Base-by-base conservation (phyloP, 768 basidiomycete genomes). In the Amanita brunnescens region DNA sequence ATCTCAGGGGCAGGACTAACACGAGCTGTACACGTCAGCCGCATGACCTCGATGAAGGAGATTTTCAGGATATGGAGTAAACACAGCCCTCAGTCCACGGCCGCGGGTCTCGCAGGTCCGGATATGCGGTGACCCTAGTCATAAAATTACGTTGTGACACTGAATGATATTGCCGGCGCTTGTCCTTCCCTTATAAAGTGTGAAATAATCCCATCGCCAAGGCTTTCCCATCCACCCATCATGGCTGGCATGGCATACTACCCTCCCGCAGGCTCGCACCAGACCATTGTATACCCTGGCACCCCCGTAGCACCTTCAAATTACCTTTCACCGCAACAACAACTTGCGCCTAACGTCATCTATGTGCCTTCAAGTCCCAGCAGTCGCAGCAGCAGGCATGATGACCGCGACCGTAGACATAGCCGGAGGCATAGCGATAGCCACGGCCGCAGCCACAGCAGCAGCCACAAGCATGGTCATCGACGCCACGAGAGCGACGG, bases 1-100 rank as follows among this genome's bases (percentile, higher is more conserved):
- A 33, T 20, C 13, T 50, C 14, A 26, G 13, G n/a, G n/a, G 26
- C 49, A 47, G 29, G 16, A 24, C 52, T 5, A 48, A 4, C 40
- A 41, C 38, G 37, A 53, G 18, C 20, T 14, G 32, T 41, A 18
- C n/a, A 62, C 26, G 61, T 57, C 58, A 94, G 86, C 94, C 93
- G 10, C 88, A 80, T 63, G 92, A 97, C 66, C 72, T 97, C 66
- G 95, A 97, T 62, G 90, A 89, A 54, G 91, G 92, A 6, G 91
- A 94, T 65, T 94, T 94, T 66, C 76, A 78, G 54, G 86, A 85
- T 54, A 68, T 83, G 71, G 83, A 85, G 60, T 87, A 62, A 62
- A 30, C 34, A 30, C 21, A 38, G 29, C 39, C 39, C 10, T 39
- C n/a, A 9, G 38, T 40, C 16, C 35, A 44, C 20, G 8, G 26